Evolutionary conservation across 306 rosid species (phyloP).

Genomic region (Styphnolobium japonicum): DNA sequence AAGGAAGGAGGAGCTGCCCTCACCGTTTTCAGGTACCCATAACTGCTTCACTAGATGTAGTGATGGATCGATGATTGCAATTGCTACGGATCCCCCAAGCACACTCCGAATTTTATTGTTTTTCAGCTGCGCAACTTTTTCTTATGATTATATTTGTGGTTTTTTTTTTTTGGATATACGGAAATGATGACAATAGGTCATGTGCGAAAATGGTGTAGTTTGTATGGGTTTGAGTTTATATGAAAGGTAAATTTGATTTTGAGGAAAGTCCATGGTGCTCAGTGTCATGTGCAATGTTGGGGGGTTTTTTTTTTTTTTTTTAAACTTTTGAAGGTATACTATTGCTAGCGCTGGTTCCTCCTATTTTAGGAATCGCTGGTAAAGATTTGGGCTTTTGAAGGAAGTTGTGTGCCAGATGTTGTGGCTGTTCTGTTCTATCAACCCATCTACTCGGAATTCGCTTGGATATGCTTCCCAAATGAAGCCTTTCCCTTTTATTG

Average conservation of each 20-base stretch:
- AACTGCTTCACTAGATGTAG: no score
- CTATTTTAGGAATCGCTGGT: neutral
- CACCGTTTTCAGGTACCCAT: no score
- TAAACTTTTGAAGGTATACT: no score
- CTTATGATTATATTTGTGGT: neutral
- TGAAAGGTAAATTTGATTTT: neutral
- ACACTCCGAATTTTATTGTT: neutral
- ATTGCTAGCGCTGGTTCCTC: no score
- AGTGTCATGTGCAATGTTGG: neutral
- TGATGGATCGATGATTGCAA: neutral
- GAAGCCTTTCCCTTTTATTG: neutral
- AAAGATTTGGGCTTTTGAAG: neutral
- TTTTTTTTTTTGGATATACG: neutral
- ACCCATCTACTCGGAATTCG: neutral
- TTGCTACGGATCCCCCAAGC: conserved; percentile 23
- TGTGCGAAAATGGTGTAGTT: neutral
- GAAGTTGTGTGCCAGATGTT: neutral
- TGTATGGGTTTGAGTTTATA: neutral
- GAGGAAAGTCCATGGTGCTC: neutral
- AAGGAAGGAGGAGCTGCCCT: neutral
- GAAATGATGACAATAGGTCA: neutral
- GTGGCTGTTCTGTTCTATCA: neutral
- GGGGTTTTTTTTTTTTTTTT: no score
- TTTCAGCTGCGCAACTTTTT: neutral
- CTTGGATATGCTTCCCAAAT: neutral